Conservation (phyloP, 805 yeast genomes). For the Nakazawaea sp. region DNA sequence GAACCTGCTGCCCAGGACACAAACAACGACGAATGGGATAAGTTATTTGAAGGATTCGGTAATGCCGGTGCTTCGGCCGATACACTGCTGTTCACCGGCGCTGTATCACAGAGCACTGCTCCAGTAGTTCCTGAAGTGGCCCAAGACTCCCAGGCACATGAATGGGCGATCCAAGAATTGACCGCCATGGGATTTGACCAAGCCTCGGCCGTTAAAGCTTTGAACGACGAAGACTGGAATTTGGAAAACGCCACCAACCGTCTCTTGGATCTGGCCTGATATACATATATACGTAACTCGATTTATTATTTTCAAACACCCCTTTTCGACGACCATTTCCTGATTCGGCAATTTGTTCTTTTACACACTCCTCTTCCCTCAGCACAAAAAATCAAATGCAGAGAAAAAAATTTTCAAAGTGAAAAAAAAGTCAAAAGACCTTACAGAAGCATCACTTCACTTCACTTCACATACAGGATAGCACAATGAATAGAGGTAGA, state of each 20-base stretch:
- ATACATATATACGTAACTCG: not conserved
- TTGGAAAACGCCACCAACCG: conserved; percentile 84
- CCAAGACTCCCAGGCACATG: conserved; percentile 20
- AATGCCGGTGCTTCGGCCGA: conserved; percentile 29
- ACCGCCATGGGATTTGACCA: conserved; percentile 85
- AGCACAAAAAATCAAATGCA: conserved; percentile 1
- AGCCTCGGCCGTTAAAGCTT: conserved; percentile 59
- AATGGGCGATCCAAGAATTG: conserved; percentile 64
- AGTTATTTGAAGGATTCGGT: conserved; percentile 84
- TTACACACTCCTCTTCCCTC: conserved; percentile 15
- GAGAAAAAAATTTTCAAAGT: conserved; percentile 5
- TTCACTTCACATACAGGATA: not conserved
- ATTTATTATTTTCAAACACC: not conserved
- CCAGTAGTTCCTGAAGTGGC: not conserved
- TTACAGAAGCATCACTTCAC: not conserved
- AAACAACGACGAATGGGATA: conserved; percentile 84
- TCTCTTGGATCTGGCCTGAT: conserved; percentile 63
- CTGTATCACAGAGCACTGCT: not conserved
- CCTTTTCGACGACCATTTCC: conserved; percentile 15
- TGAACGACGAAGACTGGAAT: conserved; percentile 64
- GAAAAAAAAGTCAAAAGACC: conserved; percentile 1
- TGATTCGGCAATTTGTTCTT: conserved; percentile 6
- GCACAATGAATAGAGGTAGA: conserved; percentile 58
- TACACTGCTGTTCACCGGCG: conserved; percentile 3
- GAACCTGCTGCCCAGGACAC: conserved; percentile 33